phyloP scores from a whole-genome alignment of 2,329 filamentous ascomycete genomes.

The Clonostachys byssicola region DNA sequence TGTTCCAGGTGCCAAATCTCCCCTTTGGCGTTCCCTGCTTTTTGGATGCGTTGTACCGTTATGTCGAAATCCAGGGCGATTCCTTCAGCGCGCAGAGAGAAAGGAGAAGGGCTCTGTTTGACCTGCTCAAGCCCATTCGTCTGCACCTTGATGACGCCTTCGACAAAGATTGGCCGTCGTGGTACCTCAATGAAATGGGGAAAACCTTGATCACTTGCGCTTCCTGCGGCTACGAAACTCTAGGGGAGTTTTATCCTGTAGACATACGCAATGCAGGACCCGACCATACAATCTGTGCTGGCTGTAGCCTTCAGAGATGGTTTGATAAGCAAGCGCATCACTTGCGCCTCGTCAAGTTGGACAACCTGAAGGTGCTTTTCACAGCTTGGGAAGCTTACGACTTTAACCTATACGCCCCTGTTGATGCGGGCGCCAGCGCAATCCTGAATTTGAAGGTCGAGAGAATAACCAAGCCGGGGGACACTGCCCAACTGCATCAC shows the following conservation, averaged over 20 bases:
- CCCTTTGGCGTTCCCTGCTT: constrained; percentile 20
- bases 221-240: constrained; percentile 25
- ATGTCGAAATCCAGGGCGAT: constrained; percentile 10
- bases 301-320: constrained; percentile 16
- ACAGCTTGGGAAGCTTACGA: constrained; percentile 11
- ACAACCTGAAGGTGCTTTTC: constrained; percentile 13
- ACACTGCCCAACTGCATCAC: not conserved
- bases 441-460: not conserved
- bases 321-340: constrained; percentile 24
- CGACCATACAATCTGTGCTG: constrained; percentile 16
- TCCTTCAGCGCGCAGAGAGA: constrained; percentile 1
- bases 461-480: not conserved
- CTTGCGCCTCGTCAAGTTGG: constrained; percentile 11
- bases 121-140: constrained; percentile 23
- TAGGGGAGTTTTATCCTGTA: constrained; percentile 19
- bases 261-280: constrained; percentile 1
- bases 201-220: constrained; percentile 17
- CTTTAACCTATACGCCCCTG: constrained; percentile 25
- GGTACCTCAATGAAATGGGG: constrained; percentile 17
- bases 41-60: constrained; percentile 24
- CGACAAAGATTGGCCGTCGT: constrained; percentile 10
- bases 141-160: constrained; percentile 13
- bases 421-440: not conserved
- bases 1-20: constrained; percentile 18
- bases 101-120: constrained; percentile 15